Conservation (phyloP, 2,329 filamentous ascomycete species). For the Hymenoscyphus repandus region DNA sequence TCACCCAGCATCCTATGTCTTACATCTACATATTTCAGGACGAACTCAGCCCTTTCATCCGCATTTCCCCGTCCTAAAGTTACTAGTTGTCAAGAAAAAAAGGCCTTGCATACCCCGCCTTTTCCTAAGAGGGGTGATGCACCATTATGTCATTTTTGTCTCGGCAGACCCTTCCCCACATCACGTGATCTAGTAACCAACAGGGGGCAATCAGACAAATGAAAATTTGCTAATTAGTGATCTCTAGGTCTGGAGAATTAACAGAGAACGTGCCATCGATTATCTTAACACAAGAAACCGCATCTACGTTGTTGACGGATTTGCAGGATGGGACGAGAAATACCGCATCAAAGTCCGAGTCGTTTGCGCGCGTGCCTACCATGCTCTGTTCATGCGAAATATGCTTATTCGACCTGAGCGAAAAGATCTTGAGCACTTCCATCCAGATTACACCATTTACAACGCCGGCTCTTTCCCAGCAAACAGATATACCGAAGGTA, state of each 20-base stretch:
- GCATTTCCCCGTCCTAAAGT: background rate
- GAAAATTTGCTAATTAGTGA: conserved; percentile 13
- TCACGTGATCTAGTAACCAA: conserved; percentile 14
- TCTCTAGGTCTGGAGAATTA: conserved; percentile 96
- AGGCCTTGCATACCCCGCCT: conserved; percentile 18
- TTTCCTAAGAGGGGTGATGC: conserved; percentile 15
- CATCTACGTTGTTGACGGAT: conserved; percentile 98
- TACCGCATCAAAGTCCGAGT: conserved; percentile 97
- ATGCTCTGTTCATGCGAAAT: conserved; percentile 99
- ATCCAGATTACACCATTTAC: conserved; percentile 99
- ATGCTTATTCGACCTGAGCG: conserved; percentile 94
- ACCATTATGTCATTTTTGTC: conserved; percentile 22
- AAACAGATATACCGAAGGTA: conserved; percentile 95
- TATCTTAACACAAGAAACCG: conserved; percentile 98
- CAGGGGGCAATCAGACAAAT: background rate
- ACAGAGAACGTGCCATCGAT: conserved; percentile 96
- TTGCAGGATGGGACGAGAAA: conserved; percentile 96
- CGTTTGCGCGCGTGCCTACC: conserved; percentile 97
- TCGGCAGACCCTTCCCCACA: conserved; percentile 8
- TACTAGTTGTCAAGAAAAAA: no score
- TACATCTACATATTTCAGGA: background rate
- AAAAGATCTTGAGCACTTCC: conserved; percentile 94
- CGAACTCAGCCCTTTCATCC: background rate
- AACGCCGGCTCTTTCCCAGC: conserved; percentile 98
- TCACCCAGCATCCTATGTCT: no score